phyloP scores from a whole-genome alignment of 768 basidiomycete genomes.

The Leccinum longicurvipes region DNA sequence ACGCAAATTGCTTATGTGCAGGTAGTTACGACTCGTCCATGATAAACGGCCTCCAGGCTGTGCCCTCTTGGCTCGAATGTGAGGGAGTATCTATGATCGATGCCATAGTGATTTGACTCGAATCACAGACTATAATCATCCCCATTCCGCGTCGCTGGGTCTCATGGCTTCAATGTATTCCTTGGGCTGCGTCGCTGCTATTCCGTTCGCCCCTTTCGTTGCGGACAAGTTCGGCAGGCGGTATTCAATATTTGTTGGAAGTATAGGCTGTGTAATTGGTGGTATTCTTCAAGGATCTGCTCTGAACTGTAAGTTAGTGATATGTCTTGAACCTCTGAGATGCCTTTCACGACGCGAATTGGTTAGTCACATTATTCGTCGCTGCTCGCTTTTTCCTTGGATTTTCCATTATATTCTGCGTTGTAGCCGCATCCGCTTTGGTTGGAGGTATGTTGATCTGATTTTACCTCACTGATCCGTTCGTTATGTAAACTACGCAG shows the following conservation, averaged over 20 bases:
- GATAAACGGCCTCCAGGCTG: too few species aligned
- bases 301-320: too few species aligned
- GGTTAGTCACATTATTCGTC: too few species aligned
- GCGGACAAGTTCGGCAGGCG: background rate
- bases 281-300: background rate
- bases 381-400: background rate
- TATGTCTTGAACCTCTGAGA: background rate
- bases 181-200: background rate
- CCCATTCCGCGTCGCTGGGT: background rate
- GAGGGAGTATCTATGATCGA: too few species aligned
- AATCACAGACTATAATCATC: background rate
- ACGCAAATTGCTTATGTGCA: constrained; percentile 15
- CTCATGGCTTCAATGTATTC: background rate
- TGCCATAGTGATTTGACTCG: too few species aligned
- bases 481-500: too few species aligned
- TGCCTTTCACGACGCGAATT: too few species aligned
- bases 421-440: background rate
- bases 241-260: background rate
- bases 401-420: background rate
- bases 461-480: too few species aligned
- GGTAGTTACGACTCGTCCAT: too few species aligned
- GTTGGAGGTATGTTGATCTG: background rate
- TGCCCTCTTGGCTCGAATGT: too few species aligned
- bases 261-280: background rate
- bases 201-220: background rate